Evolutionary conservation across 2,329 filamentous ascomycete genomes (phyloP).

Genomic region (Fusarium secorum): DNA sequence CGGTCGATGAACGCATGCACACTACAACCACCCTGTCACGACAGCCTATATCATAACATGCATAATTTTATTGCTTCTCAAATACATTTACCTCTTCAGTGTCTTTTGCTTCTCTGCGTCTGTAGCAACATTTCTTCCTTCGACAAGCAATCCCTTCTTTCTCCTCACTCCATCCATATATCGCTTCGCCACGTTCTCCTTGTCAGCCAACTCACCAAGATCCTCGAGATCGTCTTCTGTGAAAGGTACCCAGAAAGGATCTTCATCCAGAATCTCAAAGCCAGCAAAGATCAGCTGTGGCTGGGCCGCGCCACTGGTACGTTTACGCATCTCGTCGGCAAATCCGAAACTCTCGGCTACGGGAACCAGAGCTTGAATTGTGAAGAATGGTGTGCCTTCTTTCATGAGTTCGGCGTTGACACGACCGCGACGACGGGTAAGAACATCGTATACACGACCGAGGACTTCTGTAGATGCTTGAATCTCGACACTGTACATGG

Average conservation of each 20-base stretch:
- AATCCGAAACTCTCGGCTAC: slow-evolving; percentile 97
- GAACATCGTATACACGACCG: slow-evolving; percentile 94
- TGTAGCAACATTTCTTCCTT: slow-evolving; percentile 76
- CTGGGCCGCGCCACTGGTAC: slow-evolving; percentile 87
- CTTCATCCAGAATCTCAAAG: slow-evolving; percentile 91
- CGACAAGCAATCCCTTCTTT: slow-evolving; percentile 87
- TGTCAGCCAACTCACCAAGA: slow-evolving; percentile 89
- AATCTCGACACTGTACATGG: slow-evolving; percentile 98
- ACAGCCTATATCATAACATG: not conserved
- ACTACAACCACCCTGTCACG: not conserved
- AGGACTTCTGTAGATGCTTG: slow-evolving; percentile 96
- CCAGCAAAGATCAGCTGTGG: slow-evolving; percentile 94
- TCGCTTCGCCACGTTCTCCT: slow-evolving; percentile 93
- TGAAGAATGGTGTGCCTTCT: slow-evolving; percentile 96
- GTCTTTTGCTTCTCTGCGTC: slow-evolving; percentile 93
- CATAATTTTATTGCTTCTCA: slow-evolving; percentile 16
- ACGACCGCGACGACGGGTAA: slow-evolving; percentile 89
- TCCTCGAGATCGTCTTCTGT: slow-evolving; percentile 98
- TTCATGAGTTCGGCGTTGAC: slow-evolving; percentile 93
- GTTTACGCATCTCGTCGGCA: slow-evolving; percentile 93
- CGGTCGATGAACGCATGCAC: not conserved
- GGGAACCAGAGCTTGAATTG: slow-evolving; percentile 85
- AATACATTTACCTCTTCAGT: slow-evolving; percentile 61
- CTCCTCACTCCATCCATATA: slow-evolving; percentile 91
- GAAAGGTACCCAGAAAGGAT: slow-evolving; percentile 97